These are phyloP conservation scores for Mycocalia duriaeana DNA, from an alignment of 1,284 basidiomycete species.

Conservation along the genomic window DNA sequence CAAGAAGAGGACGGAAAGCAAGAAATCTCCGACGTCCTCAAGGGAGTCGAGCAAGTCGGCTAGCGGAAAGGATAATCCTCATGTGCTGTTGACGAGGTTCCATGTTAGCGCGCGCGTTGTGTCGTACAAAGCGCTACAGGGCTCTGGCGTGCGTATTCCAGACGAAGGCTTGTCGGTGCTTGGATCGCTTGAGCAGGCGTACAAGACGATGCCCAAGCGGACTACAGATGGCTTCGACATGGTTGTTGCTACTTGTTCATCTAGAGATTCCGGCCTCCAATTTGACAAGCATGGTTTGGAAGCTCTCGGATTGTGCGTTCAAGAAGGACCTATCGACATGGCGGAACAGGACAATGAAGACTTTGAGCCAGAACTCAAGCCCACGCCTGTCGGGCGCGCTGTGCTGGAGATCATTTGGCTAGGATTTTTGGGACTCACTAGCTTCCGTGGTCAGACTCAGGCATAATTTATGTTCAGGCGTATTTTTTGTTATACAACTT, in stretches of 20 bases:
- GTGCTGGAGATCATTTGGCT: constrained; percentile 80
- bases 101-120: constrained; percentile 65
- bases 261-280: constrained; percentile 61
- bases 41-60: constrained; percentile 27
- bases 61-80: constrained; percentile 32
- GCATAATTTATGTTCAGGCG: background rate
- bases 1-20: constrained; percentile 23
- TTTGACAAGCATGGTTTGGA: constrained; percentile 66
- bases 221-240: constrained; percentile 24
- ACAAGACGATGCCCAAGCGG: constrained; percentile 31
- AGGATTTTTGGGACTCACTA: constrained; percentile 71
- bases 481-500: too few species aligned
- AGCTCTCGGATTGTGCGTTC: constrained; percentile 55
- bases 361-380: constrained; percentile 35
- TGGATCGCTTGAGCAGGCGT: constrained; percentile 57
- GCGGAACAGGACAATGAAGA: constrained; percentile 36
- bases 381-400: constrained; percentile 71
- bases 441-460: constrained; percentile 41
- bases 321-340: background rate
- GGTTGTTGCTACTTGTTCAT: constrained; percentile 55
- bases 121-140: constrained; percentile 59
- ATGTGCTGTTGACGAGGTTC: constrained; percentile 55
- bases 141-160: constrained; percentile 68
- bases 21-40: constrained; percentile 31
- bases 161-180: constrained; percentile 62